Evolutionary conservation across 306 rosid genomes (phyloP), one percentile per base, ranked within the genome.

Genomic region (Fragaria nilgerrensis): DNA sequence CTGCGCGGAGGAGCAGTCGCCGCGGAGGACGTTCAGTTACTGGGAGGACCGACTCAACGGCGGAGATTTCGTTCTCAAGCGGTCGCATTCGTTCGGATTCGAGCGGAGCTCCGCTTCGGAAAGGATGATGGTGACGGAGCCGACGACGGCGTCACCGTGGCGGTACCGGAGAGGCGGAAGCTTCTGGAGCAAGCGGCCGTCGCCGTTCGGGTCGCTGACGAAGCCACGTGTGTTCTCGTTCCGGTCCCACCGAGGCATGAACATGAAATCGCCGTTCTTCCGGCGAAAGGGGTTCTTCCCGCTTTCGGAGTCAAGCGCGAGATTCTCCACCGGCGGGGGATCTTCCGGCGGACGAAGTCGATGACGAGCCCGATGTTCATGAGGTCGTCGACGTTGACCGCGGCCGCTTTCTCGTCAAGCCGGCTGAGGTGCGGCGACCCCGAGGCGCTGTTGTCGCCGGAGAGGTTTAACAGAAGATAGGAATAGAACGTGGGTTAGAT

Each of bases 391-490:
- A 88, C 80, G 1, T 2, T 62, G 17, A 58, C 81, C n/a, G 75
- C 75, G 13, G 83, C 90, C 13, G 89, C 86, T 23, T 92, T 86
- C 83, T 94, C 96, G 41, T 94, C 98, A 7, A 94, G 98, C 81
- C 80, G 98, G 56, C 75, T 92, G 17, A 76, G 97, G 49, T 94
- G 97, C 82, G 98, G 98, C 23, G 98, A 94, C 55, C 98, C 98
- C 12, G 98, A 94, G 86, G 98, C 97, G n/a, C 59, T 94, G 41
- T 73, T 94, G 0, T 94, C 97, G 58, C 98, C 98, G 89, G 98
- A 94, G 82, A 90, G 98, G 76, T 92, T 88, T 45, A 94, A 83
- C 82, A 25, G 96, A 32, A 83, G 97, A 74, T 85, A 79, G 79
- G 1, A 53, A 19, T 7, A 43, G 17, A 17, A 20, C 7, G 55